Conservation (phyloP, 345 rosid genomes). For the Clausena lansium region DNA sequence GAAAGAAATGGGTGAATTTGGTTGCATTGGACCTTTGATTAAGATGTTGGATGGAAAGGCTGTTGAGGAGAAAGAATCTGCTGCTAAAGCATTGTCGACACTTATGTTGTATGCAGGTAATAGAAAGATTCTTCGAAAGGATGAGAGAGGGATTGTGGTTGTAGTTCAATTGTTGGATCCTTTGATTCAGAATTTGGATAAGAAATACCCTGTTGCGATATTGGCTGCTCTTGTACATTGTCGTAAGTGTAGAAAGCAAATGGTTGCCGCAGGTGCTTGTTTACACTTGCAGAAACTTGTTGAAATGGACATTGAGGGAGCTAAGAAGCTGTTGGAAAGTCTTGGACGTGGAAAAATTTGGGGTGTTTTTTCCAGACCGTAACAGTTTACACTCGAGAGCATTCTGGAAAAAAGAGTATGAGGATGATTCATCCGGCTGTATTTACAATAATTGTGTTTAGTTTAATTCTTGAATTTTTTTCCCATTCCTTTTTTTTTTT, state of each 20-base stretch:
- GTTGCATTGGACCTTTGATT: slow-evolving; percentile 51
- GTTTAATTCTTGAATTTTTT: slow-evolving; percentile 13
- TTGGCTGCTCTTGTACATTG: slow-evolving; percentile 64
- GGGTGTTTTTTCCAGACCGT: slow-evolving; percentile 72
- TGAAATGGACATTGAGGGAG: slow-evolving; percentile 75
- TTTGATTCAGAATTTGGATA: slow-evolving; percentile 49
- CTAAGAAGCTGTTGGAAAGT: slow-evolving; percentile 72
- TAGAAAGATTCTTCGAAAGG: slow-evolving; percentile 51
- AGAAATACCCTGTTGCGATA: slow-evolving; percentile 52
- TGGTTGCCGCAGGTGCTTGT: slow-evolving; percentile 73
- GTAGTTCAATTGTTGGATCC: slow-evolving; percentile 73
- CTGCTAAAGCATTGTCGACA: slow-evolving; percentile 62
- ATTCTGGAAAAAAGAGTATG: slow-evolving; percentile 1
- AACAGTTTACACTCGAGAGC: neutral
- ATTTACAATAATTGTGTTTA: slow-evolving; percentile 43
- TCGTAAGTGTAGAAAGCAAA: slow-evolving; percentile 72
- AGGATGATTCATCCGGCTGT: slow-evolving; percentile 23
- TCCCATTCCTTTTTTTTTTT: slow-evolving; percentile 26
- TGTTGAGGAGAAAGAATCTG: slow-evolving; percentile 80
- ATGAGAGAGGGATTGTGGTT: slow-evolving; percentile 56
- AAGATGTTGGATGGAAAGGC: slow-evolving; percentile 89
- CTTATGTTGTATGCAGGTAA: slow-evolving; percentile 48
- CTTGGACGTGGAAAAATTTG: slow-evolving; percentile 75
- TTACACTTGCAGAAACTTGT: slow-evolving; percentile 68
- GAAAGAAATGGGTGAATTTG: slow-evolving; percentile 73